Conservation (phyloP, 192 early-diverging fungal species). For the Dissophora globulifera region DNA sequence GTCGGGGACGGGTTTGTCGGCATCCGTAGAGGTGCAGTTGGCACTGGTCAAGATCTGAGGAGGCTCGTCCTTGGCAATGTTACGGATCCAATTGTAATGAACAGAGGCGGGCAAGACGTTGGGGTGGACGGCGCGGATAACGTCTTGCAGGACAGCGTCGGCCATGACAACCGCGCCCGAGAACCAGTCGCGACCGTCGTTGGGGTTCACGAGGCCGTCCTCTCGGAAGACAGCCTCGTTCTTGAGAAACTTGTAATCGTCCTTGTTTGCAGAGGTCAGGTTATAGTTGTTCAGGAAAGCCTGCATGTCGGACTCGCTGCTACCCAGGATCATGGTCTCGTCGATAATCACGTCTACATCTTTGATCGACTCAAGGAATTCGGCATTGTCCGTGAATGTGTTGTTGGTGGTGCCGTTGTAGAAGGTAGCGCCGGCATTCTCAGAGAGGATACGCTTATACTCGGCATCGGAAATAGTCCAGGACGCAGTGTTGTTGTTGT, state of each 20-base stretch:
- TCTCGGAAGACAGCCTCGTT: conserved; percentile 72
- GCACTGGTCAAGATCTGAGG: conserved; percentile 51
- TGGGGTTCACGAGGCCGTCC: conserved; percentile 70
- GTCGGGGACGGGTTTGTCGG: conserved; percentile 25
- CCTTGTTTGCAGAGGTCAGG: conserved; percentile 52
- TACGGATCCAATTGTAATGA: conserved; percentile 74
- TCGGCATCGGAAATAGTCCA: conserved; percentile 66
- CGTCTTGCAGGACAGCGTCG: conserved; percentile 77
- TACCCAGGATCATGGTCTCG: conserved; percentile 70
- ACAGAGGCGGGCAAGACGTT: conserved; percentile 58
- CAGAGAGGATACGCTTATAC: conserved; percentile 69
- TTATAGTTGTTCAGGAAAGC: conserved; percentile 70
- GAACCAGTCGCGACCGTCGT: conserved; percentile 78
- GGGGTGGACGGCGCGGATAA: conserved; percentile 73
- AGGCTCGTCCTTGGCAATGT: conserved; percentile 66
- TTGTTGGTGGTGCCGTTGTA: conserved; percentile 54
- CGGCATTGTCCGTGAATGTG: conserved; percentile 46
- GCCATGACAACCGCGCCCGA: conserved; percentile 71
- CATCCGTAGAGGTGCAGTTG: conserved; percentile 66
- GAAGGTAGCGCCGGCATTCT: conserved; percentile 74
- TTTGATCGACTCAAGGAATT: conserved; percentile 63
- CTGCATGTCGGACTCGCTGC: conserved; percentile 57
- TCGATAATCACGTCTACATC: conserved; percentile 77
- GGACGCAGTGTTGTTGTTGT: conserved; percentile 75
- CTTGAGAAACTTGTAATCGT: conserved; percentile 71